A percentile compares a stretch with the other conserved stretches of the same genome.
Conservation (phyloP, 306 rosid genomes). For the Lathyrus tuberosus region DNA sequence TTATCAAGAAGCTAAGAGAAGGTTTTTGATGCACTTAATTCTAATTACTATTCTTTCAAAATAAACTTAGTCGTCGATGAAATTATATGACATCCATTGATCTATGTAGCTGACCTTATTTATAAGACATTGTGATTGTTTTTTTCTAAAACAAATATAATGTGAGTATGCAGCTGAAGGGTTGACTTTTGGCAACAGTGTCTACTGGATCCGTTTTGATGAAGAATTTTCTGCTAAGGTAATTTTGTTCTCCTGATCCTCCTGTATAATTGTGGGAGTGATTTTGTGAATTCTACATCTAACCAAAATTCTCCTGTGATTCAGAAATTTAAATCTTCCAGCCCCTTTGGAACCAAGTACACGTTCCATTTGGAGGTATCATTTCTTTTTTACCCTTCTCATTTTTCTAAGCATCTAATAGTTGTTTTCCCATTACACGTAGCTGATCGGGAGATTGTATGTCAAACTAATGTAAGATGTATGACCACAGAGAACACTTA, state of each 20-base stretch:
- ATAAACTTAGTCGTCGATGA: conserved; percentile 21
- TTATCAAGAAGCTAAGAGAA: conserved; percentile 88
- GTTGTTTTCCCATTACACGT: conserved; percentile 6
- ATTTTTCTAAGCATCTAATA: background rate
- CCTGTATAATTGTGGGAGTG: conserved; percentile 2
- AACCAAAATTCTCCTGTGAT: conserved; percentile 38
- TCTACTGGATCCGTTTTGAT: conserved; percentile 87
- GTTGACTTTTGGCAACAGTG: conserved; percentile 81
- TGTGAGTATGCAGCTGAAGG: conserved; percentile 80
- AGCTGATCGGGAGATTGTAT: conserved; percentile 18
- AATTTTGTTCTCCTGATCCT: conserved; percentile 17
- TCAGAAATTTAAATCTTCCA: conserved; percentile 86
- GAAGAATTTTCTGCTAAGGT: conserved; percentile 89
- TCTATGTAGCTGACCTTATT: background rate
- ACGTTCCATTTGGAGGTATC: conserved; percentile 90
- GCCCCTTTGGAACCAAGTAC: conserved; percentile 94
- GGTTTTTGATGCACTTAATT: conserved; percentile 48
- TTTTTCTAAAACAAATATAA: conserved; percentile 11
- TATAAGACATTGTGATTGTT: background rate
- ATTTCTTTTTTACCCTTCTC: conserved; percentile 16
- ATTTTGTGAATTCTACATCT: conserved; percentile 30
- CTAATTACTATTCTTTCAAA: conserved; percentile 16
- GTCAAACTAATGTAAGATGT: conserved; percentile 19
- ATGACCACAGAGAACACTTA: conserved; percentile 8
- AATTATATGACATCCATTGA: conserved; percentile 5